phyloP scores from a whole-genome alignment of 805 yeast species.

The Clavispora asparagi region DNA sequence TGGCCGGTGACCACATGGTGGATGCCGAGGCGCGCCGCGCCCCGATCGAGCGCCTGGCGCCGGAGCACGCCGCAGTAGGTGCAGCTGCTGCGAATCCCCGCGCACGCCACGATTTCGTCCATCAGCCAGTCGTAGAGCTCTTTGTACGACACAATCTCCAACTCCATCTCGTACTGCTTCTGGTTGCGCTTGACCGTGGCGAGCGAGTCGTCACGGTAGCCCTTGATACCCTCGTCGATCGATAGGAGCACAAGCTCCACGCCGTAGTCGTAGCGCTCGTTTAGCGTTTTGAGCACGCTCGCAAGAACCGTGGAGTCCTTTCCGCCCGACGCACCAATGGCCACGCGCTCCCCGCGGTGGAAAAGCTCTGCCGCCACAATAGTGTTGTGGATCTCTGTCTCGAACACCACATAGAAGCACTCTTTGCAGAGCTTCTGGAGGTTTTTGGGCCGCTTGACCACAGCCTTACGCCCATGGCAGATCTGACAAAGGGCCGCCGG shows the following conservation, averaged over 20 bases:
- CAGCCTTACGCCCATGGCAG: constrained; percentile 78
- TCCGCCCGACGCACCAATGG: constrained; percentile 99
- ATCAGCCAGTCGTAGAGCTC: constrained; percentile 96
- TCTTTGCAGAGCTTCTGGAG: constrained; percentile 83
- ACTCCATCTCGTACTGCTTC: constrained; percentile 72
- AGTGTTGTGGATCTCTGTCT: constrained; percentile 92
- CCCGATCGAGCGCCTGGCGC: constrained; percentile 94
- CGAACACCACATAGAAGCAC: constrained; percentile 88
- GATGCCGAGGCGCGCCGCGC: constrained; percentile 81
- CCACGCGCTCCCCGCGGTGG: constrained; percentile 77
- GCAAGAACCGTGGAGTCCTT: constrained; percentile 97
- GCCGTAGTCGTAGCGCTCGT: constrained; percentile 85
- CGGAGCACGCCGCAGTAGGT: constrained; percentile 97
- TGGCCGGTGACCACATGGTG: constrained; percentile 96
- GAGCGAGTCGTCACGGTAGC: constrained; percentile 93
- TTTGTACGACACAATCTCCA: constrained; percentile 77
- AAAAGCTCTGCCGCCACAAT: constrained; percentile 68
- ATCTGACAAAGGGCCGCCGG: constrained; percentile 64
- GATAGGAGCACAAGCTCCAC: constrained; percentile 77
- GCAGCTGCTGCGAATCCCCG: constrained; percentile 90
- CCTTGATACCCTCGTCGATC: constrained; percentile 95
- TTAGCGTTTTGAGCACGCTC: constrained; percentile 75
- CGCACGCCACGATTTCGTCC: constrained; percentile 95
- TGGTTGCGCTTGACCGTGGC: constrained; percentile 96
- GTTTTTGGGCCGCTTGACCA: constrained; percentile 88